Conservation (phyloP, 1,284 basidiomycete genomes). For the Phellopilus nigrolimitatus region DNA sequence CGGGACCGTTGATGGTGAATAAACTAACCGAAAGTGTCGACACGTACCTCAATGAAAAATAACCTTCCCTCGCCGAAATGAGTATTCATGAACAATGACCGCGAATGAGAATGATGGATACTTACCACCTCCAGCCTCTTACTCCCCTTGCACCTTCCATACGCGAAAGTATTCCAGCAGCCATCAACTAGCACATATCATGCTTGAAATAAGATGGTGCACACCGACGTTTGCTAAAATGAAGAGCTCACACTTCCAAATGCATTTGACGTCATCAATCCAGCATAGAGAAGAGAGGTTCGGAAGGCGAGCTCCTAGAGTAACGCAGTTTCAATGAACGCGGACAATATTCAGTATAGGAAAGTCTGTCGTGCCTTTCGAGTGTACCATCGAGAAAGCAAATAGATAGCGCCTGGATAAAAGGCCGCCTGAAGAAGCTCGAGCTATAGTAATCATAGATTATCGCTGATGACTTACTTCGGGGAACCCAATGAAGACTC, state of each 20-base stretch:
- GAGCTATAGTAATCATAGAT: background rate
- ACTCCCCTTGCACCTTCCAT: conserved; percentile 41
- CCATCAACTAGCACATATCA: conserved; percentile 29
- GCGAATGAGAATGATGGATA: background rate
- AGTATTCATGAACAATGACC: too few species aligned
- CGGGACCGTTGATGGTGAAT: too few species aligned
- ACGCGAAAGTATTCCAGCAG: conserved; percentile 37
- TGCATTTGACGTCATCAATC: conserved; percentile 38
- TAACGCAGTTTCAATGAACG: background rate
- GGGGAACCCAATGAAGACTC: conserved; percentile 26
- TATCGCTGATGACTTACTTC: conserved; percentile 11
- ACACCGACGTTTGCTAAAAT: background rate
- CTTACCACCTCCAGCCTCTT: conserved; percentile 38
- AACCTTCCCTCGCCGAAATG: conserved; percentile 23
- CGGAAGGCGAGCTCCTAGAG: conserved; percentile 29
- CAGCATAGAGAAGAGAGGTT: conserved; percentile 37
- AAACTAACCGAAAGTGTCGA: background rate
- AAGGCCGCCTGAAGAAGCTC: conserved; percentile 19
- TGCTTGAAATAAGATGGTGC: conserved; percentile 18
- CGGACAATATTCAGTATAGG: background rate
- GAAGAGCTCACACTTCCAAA: conserved; percentile 31
- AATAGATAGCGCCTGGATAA: conserved; percentile 23
- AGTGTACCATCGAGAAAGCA: conserved; percentile 24
- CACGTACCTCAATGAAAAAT: conserved; percentile 29
- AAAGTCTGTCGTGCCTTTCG: conserved; percentile 8